These are phyloP conservation scores for Suillus tomentosus DNA, from an alignment of 768 basidiomycete species.

Conservation along the genomic window DNA sequence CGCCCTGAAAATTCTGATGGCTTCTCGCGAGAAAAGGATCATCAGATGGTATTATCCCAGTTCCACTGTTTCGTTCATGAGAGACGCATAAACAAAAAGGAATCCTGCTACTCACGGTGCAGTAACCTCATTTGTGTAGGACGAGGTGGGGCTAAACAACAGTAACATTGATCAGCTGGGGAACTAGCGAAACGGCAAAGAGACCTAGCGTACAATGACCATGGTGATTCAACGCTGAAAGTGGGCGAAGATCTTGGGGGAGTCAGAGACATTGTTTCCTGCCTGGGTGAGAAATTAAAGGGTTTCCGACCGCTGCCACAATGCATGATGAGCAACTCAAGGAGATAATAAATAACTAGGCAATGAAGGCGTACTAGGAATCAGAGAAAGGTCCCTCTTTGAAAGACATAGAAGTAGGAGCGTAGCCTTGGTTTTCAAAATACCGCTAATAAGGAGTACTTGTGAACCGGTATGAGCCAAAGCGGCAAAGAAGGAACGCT, in stretches of 20 bases:
- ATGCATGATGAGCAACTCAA: slow-evolving; percentile 1
- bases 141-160: not conserved
- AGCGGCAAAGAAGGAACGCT: not conserved
- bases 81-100: not conserved
- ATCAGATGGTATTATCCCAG: not conserved
- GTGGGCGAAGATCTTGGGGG: too few relatives aligned
- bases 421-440: not conserved
- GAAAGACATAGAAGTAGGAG: not conserved
- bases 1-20: not conserved
- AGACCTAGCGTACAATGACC: not conserved
- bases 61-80: not conserved
- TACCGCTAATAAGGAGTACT: not conserved
- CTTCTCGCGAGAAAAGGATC: not conserved
- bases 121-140: not conserved
- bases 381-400: not conserved
- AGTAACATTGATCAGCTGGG: not conserved
- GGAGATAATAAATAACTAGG: not conserved
- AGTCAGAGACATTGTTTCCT: not conserved
- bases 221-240: not conserved
- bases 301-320: not conserved
- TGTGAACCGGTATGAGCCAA: not conserved
- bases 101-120: not conserved
- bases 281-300: not conserved
- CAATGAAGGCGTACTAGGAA: not conserved
- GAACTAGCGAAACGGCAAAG: not conserved